Evolutionary conservation across 78 protist species (phyloP).

Genomic region (Neovahlkampfia damariscottae): DNA sequence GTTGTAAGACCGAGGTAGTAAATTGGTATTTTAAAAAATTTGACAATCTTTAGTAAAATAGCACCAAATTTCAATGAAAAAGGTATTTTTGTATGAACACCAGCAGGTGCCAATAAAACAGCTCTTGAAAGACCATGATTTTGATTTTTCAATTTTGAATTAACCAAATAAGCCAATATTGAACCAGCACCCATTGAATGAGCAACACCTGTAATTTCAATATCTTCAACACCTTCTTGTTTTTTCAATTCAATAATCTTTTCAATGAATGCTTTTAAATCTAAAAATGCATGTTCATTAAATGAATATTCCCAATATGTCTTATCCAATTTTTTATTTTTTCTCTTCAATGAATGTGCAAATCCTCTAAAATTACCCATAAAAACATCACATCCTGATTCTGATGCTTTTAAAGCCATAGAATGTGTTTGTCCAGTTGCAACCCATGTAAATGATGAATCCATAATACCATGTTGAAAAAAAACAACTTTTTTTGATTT

Average conservation of each 20-base stretch:
- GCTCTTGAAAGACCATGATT: not conserved
- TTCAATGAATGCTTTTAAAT: conserved; percentile 11
- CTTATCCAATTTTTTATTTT: not conserved
- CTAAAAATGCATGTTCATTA: conserved; percentile 14
- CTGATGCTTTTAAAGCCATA: conserved; percentile 6
- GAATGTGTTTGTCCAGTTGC: conserved; percentile 9
- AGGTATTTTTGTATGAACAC: conserved; percentile 1
- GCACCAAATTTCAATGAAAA: not conserved
- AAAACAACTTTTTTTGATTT: not conserved
- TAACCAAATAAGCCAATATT: conserved; percentile 7
- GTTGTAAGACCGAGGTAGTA: not conserved
- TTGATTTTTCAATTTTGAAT: not conserved
- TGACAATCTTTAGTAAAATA: not conserved
- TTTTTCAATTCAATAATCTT: not conserved
- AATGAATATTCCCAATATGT: conserved; percentile 23
- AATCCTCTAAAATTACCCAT: conserved; percentile 26
- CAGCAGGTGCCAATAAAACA: conserved; percentile 4
- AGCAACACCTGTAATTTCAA: conserved; percentile 10
- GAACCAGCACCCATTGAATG: conserved; percentile 28
- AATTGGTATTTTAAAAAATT: not conserved
- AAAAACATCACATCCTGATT: conserved; percentile 6
- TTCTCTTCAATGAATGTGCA: not conserved
- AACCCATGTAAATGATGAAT: conserved; percentile 9
- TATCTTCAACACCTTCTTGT: not conserved
- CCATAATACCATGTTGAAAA: conserved; percentile 23